A percentile compares a stretch with the other conserved stretches of the same genome.
phyloP scores from a whole-genome alignment of 805 yeast species.

The Millerozyma miso region DNA sequence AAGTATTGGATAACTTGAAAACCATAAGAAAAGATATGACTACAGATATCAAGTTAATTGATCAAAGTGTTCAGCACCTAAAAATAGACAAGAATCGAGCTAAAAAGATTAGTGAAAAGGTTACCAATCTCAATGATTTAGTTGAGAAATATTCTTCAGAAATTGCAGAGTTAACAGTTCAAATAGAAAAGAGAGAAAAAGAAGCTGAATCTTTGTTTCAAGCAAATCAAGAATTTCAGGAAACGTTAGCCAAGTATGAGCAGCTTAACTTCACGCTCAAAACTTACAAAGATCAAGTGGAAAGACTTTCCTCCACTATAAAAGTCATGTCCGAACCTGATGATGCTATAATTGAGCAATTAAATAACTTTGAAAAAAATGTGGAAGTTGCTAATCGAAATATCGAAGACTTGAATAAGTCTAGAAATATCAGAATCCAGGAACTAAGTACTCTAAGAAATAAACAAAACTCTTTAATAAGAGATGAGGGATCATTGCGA shows the following conservation, averaged over 20 bases:
- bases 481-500: conserved; percentile 53
- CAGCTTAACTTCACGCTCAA: conserved; percentile 46
- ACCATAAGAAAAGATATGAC: conserved; percentile 71
- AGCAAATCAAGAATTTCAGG: conserved; percentile 78
- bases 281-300: conserved; percentile 47
- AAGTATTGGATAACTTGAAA: conserved; percentile 79
- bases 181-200: conserved; percentile 50
- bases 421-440: conserved; percentile 16
- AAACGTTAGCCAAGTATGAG: conserved; percentile 59
- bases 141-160: conserved; percentile 44
- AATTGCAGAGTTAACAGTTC: conserved; percentile 43
- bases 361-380: conserved; percentile 25
- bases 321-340: conserved; percentile 40
- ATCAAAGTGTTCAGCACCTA: conserved; percentile 75
- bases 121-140: conserved; percentile 39
- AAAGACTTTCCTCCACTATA: conserved; percentile 45
- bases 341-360: conserved; percentile 24
- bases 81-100: conserved; percentile 73
- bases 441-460: not conserved
- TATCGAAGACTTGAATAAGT: conserved; percentile 10
- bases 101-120: conserved; percentile 46
- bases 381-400: conserved; percentile 14
- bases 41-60: conserved; percentile 67
- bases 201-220: conserved; percentile 64
- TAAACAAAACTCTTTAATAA: conserved; percentile 26